Base-by-base conservation (phyloP, 2,329 filamentous ascomycete genomes). In the Penicillium oxalicum region DNA sequence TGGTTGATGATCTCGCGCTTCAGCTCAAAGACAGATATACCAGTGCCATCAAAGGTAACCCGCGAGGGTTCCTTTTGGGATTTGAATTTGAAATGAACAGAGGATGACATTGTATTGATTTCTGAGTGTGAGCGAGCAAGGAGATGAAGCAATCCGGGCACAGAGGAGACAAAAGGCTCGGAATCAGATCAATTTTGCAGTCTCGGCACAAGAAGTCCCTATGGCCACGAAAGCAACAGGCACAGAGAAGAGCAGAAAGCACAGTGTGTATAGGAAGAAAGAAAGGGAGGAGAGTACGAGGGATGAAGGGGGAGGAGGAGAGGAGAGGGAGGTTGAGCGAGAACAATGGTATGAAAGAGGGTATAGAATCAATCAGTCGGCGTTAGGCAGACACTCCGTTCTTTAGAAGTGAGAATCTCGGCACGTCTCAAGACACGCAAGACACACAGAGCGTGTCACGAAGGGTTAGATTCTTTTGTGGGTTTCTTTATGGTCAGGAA, bases 21-120 rank as follows among this genome's bases (percentile, higher is more conserved):
- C 67, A 98, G 79, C 69, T 98, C 94, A 74, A 97, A 98, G 56
- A 97, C 93, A 53, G 91, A 95, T 67, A 97, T 95, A 71, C 89
- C 89, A 62, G 91, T 96, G 67, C 93, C 93, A 73, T 98, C 91
- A 71, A 98, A 97, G 66, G 91, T 88, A 63, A 98, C 90, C 66
- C 91, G 84, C 49, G 89, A 89, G 52, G 90, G 88, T 68, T 97
- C 93, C 76, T 90, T 96, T 69, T 94, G 90, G 61, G 91, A 97
- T 76, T 96, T 97, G 84, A 98, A 98, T 76, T 95, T 95, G 87
- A 96, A 98, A 75, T 96, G 97, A 67, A 98, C 93, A 59, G 91
- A 97, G 49, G 93, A 95, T 68, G 89, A 83, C 91, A 96, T 96
- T 65, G 65, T 82, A 68, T 68, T 62, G 75, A 68, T 24, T 26